Evolutionary conservation across 2,329 filamentous ascomycete species (phyloP).

Genomic region (Nemania serpens): DNA sequence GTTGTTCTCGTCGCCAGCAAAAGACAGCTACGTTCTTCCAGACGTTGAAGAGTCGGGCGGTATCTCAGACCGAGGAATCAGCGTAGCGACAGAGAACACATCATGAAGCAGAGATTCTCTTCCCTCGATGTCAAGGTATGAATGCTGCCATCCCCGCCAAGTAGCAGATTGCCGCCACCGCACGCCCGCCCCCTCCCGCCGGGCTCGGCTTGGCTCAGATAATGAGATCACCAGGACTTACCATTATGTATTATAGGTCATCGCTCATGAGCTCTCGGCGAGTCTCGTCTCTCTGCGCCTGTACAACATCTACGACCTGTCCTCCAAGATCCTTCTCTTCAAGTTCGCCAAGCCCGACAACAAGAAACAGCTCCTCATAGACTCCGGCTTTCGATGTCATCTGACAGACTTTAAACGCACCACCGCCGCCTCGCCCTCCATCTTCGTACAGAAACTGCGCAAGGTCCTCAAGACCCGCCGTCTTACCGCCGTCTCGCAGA

Average conservation of each 20-base stretch:
- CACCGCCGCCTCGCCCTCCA: slow-evolving; percentile 80
- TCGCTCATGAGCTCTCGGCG: slow-evolving; percentile 86
- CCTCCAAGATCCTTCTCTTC: slow-evolving; percentile 90
- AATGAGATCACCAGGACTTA: background rate
- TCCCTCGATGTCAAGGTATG: slow-evolving; percentile 61
- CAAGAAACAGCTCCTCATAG: slow-evolving; percentile 88
- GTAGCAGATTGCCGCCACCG: background rate
- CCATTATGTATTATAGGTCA: slow-evolving; percentile 63
- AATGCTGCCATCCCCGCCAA: background rate
- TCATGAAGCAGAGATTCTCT: slow-evolving; percentile 64
- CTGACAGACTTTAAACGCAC: slow-evolving; percentile 88
- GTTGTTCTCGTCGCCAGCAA: slow-evolving; percentile 3
- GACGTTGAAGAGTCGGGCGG: background rate
- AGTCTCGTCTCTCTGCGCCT: slow-evolving; percentile 79
- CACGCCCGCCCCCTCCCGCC: too few species aligned
- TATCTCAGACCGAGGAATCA: background rate
- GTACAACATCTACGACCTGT: slow-evolving; percentile 94
- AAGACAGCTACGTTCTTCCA: background rate
- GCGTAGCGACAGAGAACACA: background rate
- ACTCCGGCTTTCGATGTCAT: slow-evolving; percentile 95
- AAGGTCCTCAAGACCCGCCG: slow-evolving; percentile 87
- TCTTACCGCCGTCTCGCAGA: slow-evolving; percentile 78
- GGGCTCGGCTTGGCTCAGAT: background rate
- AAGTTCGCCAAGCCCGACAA: slow-evolving; percentile 91
- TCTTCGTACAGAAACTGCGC: slow-evolving; percentile 82